phyloP scores from a whole-genome alignment of 805 yeast genomes.

The Saturnispora bothae region DNA sequence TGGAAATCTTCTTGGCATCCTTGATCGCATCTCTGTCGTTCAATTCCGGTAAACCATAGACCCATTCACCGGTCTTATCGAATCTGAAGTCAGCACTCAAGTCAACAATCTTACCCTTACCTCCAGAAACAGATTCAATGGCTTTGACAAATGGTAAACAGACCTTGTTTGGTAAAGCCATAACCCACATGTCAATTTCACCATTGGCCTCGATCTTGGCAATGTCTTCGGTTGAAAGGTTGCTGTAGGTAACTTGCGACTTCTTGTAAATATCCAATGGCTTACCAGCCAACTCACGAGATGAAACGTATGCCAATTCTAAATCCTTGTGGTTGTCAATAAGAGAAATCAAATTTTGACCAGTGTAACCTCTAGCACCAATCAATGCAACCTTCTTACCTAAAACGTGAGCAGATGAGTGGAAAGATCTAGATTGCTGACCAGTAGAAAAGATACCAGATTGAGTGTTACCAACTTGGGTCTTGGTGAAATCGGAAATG shows the following conservation, averaged over 20 bases:
- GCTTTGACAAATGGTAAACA: conserved; percentile 83
- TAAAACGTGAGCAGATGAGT: conserved; percentile 14
- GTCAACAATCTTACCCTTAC: conserved; percentile 77
- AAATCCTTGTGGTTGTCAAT: conserved; percentile 81
- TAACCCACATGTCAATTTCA: conserved; percentile 92
- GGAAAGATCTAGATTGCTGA: conserved; percentile 21
- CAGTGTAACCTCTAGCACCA: conserved; percentile 98
- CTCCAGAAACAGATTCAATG: conserved; percentile 49
- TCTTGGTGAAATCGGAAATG: conserved; percentile 40
- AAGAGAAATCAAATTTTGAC: conserved; percentile 81
- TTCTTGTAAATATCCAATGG: conserved; percentile 82
- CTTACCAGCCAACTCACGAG: conserved; percentile 87
- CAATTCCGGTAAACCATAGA: conserved; percentile 91
- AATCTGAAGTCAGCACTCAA: conserved; percentile 94
- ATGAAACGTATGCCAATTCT: conserved; percentile 87
- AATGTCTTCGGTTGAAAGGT: conserved; percentile 80
- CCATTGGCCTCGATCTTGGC: conserved; percentile 62
- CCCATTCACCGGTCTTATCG: conserved; percentile 81
- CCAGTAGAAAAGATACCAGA: conserved; percentile 41
- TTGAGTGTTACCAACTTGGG: conserved; percentile 22
- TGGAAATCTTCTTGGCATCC: conserved; percentile 71
- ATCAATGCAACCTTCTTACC: conserved; percentile 67
- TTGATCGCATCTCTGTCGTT: conserved; percentile 57
- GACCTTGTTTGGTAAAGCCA: conserved; percentile 98
- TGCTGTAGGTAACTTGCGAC: conserved; percentile 67